These are phyloP conservation scores for Mortierella sp. DNA, from an alignment of 371 early-diverging fungal species.

Conservation along the genomic window DNA sequence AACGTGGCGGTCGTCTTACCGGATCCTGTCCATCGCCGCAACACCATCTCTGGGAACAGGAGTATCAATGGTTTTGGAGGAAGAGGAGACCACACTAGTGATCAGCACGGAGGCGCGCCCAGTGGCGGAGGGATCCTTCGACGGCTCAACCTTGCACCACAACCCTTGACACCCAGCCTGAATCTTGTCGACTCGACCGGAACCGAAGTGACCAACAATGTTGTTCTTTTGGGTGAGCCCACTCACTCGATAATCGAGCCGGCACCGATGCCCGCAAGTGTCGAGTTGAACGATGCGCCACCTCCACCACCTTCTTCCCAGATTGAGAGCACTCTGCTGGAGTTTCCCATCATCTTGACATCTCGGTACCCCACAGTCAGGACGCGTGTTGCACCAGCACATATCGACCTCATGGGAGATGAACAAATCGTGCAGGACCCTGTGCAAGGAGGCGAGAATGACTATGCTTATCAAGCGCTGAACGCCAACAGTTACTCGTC, in stretches of 20 bases:
- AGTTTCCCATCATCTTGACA: constrained; percentile 57
- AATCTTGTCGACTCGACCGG: constrained; percentile 49
- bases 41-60: constrained; percentile 20
- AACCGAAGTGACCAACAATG: constrained; percentile 43
- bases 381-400: background rate
- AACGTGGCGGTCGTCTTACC: constrained; percentile 47
- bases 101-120: constrained; percentile 13
- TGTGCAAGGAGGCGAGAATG: background rate
- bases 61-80: constrained; percentile 3
- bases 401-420: background rate
- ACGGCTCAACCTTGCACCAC: constrained; percentile 45
- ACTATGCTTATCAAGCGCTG: constrained; percentile 16
- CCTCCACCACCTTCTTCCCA: constrained; percentile 43
- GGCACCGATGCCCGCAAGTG: constrained; percentile 33
- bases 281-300: constrained; percentile 51
- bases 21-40: constrained; percentile 27
- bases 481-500: constrained; percentile 20
- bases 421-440: background rate
- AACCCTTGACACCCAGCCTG: constrained; percentile 35
- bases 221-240: constrained; percentile 44
- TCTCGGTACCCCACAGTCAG: constrained; percentile 37
- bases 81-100: constrained; percentile 7
- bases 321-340: constrained; percentile 43
- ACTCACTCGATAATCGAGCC: constrained; percentile 56
- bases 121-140: constrained; percentile 44